Base-by-base conservation (phyloP, 2,329 filamentous ascomycete species). In the Graphilbum ipis-grandicollis region DNA sequence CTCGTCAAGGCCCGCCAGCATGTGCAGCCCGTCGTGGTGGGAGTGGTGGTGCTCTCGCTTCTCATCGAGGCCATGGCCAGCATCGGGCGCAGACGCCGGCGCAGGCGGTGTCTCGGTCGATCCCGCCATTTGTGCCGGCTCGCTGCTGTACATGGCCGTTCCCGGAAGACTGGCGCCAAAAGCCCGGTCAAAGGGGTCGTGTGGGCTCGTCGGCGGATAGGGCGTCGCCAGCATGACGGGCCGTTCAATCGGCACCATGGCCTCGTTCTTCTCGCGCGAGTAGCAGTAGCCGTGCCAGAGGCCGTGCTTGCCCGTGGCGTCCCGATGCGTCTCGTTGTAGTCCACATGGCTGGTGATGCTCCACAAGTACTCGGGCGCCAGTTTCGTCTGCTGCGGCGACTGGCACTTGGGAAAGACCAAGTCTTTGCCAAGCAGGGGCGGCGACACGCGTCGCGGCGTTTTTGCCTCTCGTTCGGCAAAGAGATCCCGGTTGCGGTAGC, bases 341-440 rank as follows among this genome's bases (percentile, higher is more conserved):
- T 65, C 63, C 21, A 53, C 46, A 38, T 48, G 39, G n/a, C 62
- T 51, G 41, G 54, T 56, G 56, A 66, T 52, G 57, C 61, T 53
- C 59, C 50, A 72, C 46, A 60, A 69, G 50, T 84, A 79, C 39
- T 81, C 77, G 1, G 80, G 75, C 50, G 93, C 84, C 48, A 92
- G 79, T 48, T 83, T 76, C 14, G 85, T 92, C 38, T 76, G 71
- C 53, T 88, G 78, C 6, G 88, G 88, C 19, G 86, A 93, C 9
- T 69, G 66, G 52, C 84, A 93, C 52, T 70, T 71, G 25, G 84
- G 81, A 52, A 94, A 93, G 19, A 66, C 63, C 38, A 96, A 68
- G 46, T 93, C 80, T 39, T 65, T 60, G 39, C 88, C 88, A 10
- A 93, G 71, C 85, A 96, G 92, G 9, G 88, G 88, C 30, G 88